Conservation (phyloP, 768 basidiomycete genomes). For the Termitomyces sp. region DNA sequence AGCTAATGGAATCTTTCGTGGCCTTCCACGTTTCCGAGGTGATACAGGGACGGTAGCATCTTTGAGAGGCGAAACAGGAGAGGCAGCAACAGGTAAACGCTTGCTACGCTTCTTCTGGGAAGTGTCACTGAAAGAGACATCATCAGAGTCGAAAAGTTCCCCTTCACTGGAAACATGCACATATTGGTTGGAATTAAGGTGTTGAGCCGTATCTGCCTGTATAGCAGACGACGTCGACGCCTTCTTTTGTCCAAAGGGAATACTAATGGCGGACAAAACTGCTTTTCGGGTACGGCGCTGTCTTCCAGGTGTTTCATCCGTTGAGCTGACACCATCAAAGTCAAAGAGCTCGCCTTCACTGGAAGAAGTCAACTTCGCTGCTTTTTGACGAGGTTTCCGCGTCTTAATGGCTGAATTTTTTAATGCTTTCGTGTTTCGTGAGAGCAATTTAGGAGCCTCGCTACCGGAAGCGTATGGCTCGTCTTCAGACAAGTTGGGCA, state of each 20-base stretch:
- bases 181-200: background rate
- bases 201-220: background rate
- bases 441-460: background rate
- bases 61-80: background rate
- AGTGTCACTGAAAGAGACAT: background rate
- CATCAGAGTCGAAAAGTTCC: conserved; percentile 2
- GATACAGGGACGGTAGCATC: background rate
- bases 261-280: background rate
- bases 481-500: conserved; percentile 21
- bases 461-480: conserved; percentile 30
- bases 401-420: background rate
- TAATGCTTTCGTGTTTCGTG: background rate
- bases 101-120: background rate
- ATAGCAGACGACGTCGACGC: background rate
- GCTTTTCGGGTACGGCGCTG: conserved; percentile 5
- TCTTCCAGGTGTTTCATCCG: conserved; percentile 5
- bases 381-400: background rate
- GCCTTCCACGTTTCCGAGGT: conserved; percentile 10
- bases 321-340: background rate
- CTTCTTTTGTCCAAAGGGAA: background rate
- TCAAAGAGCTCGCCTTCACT: conserved; percentile 8
- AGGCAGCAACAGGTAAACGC: background rate
- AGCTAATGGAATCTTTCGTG: conserved; percentile 1
- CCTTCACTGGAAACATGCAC: conserved; percentile 5
- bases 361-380: background rate